These are phyloP conservation scores for Epichloe sibirici DNA, from an alignment of 2,329 filamentous ascomycete species.

Conservation along the genomic window DNA sequence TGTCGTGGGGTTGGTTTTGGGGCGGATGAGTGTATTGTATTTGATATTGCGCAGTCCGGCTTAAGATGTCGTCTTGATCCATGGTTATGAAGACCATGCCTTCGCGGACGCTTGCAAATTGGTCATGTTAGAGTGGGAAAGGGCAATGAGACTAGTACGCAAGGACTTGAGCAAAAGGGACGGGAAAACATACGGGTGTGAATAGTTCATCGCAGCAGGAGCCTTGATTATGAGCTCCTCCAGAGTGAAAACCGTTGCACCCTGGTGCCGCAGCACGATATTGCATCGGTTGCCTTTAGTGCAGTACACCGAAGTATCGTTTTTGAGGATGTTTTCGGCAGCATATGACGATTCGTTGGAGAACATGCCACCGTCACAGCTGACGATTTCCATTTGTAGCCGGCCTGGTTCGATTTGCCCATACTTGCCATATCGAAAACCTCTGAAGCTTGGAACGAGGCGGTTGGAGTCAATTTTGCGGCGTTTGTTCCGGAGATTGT, in stretches of 20 bases:
- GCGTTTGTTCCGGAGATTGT: slow-evolving; percentile 48
- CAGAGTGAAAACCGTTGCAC: slow-evolving; percentile 67
- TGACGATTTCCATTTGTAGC: slow-evolving; percentile 76
- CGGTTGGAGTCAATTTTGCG: slow-evolving; percentile 58
- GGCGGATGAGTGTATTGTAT: slow-evolving; percentile 44
- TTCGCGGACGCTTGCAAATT: slow-evolving; percentile 57
- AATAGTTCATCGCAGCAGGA: slow-evolving; percentile 62
- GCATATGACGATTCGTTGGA: slow-evolving; percentile 51
- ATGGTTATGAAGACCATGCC: slow-evolving; percentile 88
- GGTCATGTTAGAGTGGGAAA: neutral
- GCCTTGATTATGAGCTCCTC: slow-evolving; percentile 83
- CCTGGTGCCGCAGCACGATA: slow-evolving; percentile 70
- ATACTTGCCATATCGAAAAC: slow-evolving; percentile 71
- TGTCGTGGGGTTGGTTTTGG: slow-evolving; percentile 3
- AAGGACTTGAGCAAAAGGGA: neutral
- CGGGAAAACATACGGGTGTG: slow-evolving; percentile 58
- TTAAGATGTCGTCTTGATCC: slow-evolving; percentile 64
- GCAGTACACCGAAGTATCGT: slow-evolving; percentile 79
- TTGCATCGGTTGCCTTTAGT: slow-evolving; percentile 83
- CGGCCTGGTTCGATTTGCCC: slow-evolving; percentile 77
- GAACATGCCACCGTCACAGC: slow-evolving; percentile 72
- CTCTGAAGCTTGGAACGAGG: slow-evolving; percentile 33
- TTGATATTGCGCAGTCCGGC: slow-evolving; percentile 61
- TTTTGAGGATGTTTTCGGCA: slow-evolving; percentile 70
- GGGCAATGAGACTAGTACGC: neutral